A percentile compares a stretch with the other conserved stretches of the same genome.
phyloP scores from a whole-genome alignment of 1,139 yeast species.

The Sugiyamaella pinicola region DNA sequence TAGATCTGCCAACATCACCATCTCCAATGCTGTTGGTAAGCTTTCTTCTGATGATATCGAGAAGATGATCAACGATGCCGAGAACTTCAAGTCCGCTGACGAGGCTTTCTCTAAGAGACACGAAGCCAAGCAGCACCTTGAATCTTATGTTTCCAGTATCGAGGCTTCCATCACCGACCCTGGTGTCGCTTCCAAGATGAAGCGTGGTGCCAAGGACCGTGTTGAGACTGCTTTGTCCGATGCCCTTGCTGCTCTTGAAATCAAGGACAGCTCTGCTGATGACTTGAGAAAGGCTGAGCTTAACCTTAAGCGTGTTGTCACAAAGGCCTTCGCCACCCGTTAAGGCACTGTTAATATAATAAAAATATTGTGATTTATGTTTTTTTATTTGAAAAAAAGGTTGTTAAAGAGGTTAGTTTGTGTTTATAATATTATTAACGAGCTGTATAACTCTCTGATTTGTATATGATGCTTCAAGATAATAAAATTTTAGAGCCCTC shows the following conservation, averaged over 20 bases:
- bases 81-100: constrained; percentile 97
- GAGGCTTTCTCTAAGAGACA: constrained; percentile 99
- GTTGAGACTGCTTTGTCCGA: constrained; percentile 98
- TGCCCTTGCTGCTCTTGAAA: constrained; percentile 96
- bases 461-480: constrained; percentile 17
- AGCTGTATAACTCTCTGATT: constrained; percentile 14
- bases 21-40: constrained; percentile 99
- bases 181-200: constrained; percentile 95
- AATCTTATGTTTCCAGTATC: constrained; percentile 97
- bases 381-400: constrained; percentile 15
- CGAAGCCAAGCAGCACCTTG: constrained; percentile 99
- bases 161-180: constrained; percentile 98
- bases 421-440: constrained; percentile 7
- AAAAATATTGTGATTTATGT: constrained; percentile 12
- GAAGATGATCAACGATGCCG: constrained; percentile 98
- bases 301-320: constrained; percentile 97
- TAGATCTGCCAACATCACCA: constrained; percentile 98
- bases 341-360: constrained; percentile 46
- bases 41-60: constrained; percentile 96
- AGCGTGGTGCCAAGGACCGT: constrained; percentile 97
- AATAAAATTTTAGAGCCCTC: constrained; percentile 19
- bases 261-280: constrained; percentile 95
- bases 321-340: constrained; percentile 99
- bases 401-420: constrained; percentile 11
- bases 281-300: constrained; percentile 99